These are phyloP conservation scores for Cladosporium halotolerans DNA, from an alignment of 2,329 filamentous ascomycete species.

Conservation along the genomic window DNA sequence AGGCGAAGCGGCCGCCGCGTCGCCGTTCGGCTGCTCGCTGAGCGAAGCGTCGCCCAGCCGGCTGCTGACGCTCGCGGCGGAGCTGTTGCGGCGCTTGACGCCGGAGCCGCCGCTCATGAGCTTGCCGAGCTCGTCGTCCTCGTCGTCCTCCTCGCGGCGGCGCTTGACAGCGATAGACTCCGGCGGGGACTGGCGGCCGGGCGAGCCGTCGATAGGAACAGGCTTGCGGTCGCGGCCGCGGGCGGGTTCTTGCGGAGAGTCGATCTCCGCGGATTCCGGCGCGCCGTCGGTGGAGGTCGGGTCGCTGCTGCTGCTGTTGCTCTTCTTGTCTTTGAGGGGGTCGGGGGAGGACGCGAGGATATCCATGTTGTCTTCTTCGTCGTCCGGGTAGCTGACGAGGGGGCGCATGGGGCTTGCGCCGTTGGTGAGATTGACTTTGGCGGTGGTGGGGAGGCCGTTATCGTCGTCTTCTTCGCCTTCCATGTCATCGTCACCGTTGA, in stretches of 20 bases:
- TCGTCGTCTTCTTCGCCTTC: slow-evolving; percentile 55
- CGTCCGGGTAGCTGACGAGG: slow-evolving; percentile 82
- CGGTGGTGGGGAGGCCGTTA: slow-evolving; percentile 24
- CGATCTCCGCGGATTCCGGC: slow-evolving; percentile 3
- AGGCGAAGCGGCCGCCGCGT: slow-evolving; percentile 12
- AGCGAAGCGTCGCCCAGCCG: slow-evolving; percentile 16
- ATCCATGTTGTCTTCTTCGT: slow-evolving; percentile 47
- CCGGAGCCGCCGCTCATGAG: slow-evolving; percentile 48
- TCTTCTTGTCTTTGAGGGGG: slow-evolving; percentile 27
- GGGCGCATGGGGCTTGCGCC: slow-evolving; percentile 62
- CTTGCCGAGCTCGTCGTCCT: slow-evolving; percentile 86
- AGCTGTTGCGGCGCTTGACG: slow-evolving; percentile 39
- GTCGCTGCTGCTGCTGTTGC: slow-evolving; percentile 22
- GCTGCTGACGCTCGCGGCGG: slow-evolving; percentile 19
- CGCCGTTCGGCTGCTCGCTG: slow-evolving; percentile 19
- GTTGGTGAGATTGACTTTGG: slow-evolving; percentile 45
- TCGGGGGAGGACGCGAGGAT: slow-evolving; percentile 43
- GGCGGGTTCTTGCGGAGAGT: slow-evolving; percentile 17
- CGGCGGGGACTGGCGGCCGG: slow-evolving; percentile 46
- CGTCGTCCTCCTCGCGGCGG: slow-evolving; percentile 84
- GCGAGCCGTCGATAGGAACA: slow-evolving; percentile 26
- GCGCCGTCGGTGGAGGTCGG: slow-evolving; percentile 20
- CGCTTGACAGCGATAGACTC: slow-evolving; percentile 85
- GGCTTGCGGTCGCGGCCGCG: slow-evolving; percentile 21
- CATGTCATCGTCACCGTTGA: slow-evolving; percentile 81